These are phyloP conservation scores for Epichloe coenophiala DNA, from an alignment of 2,329 filamentous ascomycete genomes.

Conservation along the genomic window DNA sequence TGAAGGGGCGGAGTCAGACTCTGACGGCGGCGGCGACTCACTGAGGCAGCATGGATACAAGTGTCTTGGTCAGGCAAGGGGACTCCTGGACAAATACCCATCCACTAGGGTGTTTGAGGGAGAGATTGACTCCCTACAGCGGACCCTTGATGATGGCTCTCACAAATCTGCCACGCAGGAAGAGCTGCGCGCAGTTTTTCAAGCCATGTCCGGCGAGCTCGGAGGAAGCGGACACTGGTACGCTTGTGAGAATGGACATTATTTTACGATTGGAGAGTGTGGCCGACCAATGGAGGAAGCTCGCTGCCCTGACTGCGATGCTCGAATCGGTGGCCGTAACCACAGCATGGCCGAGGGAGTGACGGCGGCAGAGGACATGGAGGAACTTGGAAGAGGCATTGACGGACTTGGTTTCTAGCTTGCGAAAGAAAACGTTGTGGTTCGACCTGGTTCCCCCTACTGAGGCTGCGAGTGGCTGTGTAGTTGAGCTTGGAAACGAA, in stretches of 20 bases:
- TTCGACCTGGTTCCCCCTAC: background rate
- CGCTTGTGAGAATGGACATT: slow-evolving; percentile 40
- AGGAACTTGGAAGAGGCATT: background rate
- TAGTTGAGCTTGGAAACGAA: no score
- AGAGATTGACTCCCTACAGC: background rate
- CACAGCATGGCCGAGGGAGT: slow-evolving; percentile 40
- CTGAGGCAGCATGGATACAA: background rate
- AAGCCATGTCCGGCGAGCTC: slow-evolving; percentile 38
- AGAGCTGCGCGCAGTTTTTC: slow-evolving; percentile 36
- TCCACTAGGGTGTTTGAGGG: background rate
- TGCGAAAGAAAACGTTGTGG: background rate
- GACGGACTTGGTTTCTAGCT: background rate
- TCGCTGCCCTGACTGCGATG: slow-evolving; percentile 48
- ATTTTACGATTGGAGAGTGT: slow-evolving; percentile 53
- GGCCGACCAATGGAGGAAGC: slow-evolving; percentile 50
- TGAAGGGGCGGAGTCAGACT: background rate
- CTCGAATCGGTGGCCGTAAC: slow-evolving; percentile 38
- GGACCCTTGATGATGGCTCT: slow-evolving; percentile 22
- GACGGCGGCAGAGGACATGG: slow-evolving; percentile 22
- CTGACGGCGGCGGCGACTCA: background rate
- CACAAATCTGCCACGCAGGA: slow-evolving; percentile 33
- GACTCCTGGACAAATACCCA: background rate
- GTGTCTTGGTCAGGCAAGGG: background rate
- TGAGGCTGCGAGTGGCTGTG: no score
- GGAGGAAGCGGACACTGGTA: slow-evolving; percentile 49